phyloP scores from a whole-genome alignment of 768 basidiomycete genomes.

The Russula griseocarnosa region DNA sequence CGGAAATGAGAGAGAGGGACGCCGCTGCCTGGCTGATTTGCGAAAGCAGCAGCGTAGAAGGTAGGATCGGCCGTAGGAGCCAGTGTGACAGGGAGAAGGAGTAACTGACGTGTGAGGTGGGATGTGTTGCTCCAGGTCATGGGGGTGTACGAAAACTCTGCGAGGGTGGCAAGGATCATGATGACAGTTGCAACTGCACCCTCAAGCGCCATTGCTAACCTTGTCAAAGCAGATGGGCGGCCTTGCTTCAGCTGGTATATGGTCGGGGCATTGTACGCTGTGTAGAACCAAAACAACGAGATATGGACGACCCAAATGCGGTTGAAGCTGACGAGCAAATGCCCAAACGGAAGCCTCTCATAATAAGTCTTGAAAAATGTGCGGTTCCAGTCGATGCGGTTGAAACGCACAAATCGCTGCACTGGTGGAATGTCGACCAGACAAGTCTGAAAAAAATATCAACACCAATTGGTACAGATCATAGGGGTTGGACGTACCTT shows the following conservation, averaged over 20 bases:
- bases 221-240: constrained; percentile 74
- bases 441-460: constrained; percentile 56
- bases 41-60: constrained; percentile 87
- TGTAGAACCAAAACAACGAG: constrained; percentile 94
- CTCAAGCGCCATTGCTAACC: constrained; percentile 92
- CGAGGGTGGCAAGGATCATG: constrained; percentile 91
- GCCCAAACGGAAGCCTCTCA: constrained; percentile 94
- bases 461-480: background rate
- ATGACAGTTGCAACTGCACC: constrained; percentile 94
- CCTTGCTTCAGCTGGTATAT: constrained; percentile 57
- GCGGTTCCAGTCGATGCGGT: constrained; percentile 92
- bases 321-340: constrained; percentile 98
- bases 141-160: constrained; percentile 96
- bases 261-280: constrained; percentile 85
- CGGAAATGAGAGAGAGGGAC: constrained; percentile 85
- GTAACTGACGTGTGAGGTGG: constrained; percentile 84
- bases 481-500: constrained; percentile 51
- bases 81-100: constrained; percentile 90
- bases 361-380: constrained; percentile 99
- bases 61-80: constrained; percentile 90
- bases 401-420: constrained; percentile 95
- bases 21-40: constrained; percentile 48
- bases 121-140: constrained; percentile 99
- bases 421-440: constrained; percentile 88
- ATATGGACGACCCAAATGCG: constrained; percentile 99